Percentiles rank a stretch among this genome's conserved stretches.
These are phyloP conservation scores for Phaffomyces opuntiae DNA, from an alignment of 805 yeast genomes.

Conservation along the genomic window DNA sequence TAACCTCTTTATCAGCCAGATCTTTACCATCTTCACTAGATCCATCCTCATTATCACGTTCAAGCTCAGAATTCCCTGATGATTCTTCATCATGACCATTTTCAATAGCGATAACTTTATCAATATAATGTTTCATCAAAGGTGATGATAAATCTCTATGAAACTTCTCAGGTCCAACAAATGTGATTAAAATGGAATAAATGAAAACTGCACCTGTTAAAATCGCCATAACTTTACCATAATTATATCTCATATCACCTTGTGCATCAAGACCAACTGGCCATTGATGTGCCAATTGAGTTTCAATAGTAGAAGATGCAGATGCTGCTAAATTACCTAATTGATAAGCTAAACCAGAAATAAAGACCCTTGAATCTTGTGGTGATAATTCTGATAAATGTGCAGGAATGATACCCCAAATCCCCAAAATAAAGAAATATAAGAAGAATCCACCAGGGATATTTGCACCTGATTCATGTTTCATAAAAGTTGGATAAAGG, in stretches of 20 bases:
- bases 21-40: neutral
- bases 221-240: conserved; percentile 65
- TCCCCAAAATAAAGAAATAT: conserved; percentile 61
- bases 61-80: too few species aligned
- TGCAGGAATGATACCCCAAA: conserved; percentile 68
- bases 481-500: conserved; percentile 51
- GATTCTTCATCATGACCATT: conserved; percentile 1
- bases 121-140: conserved; percentile 24
- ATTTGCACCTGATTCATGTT: conserved; percentile 31
- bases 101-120: conserved; percentile 16
- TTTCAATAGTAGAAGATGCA: conserved; percentile 66
- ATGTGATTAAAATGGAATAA: conserved; percentile 38
- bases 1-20: too few species aligned
- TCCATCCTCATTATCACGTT: neutral
- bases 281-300: conserved; percentile 51
- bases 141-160: conserved; percentile 30
- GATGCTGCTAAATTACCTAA: conserved; percentile 68
- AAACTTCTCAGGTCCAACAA: conserved; percentile 54
- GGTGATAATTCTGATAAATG: conserved; percentile 62
- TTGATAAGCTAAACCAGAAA: conserved; percentile 59
- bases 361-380: conserved; percentile 54
- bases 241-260: conserved; percentile 34
- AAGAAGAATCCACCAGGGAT: conserved; percentile 58
- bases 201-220: conserved; percentile 63
- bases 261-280: conserved; percentile 34